Percentiles rank a stretch among this genome's conserved stretches.
Conservation (phyloP, 768 basidiomycete species). For the Lentinula detonsa region DNA sequence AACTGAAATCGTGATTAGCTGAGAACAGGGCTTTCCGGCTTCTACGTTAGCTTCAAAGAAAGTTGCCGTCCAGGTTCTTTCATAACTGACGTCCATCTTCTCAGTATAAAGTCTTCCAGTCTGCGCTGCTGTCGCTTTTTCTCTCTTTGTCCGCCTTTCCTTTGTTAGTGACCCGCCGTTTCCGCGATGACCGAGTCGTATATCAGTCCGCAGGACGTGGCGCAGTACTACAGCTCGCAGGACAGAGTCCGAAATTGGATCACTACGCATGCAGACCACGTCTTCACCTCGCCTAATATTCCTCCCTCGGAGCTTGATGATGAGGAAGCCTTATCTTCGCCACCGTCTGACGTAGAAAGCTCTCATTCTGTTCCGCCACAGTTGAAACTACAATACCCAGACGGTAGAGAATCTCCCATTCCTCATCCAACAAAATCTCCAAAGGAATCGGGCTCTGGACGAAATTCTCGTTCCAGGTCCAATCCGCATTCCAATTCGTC, state of each 20-base stretch:
- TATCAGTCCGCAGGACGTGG: conserved; percentile 50
- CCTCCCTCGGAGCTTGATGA: conserved; percentile 46
- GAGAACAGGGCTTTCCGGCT: conserved; percentile 7
- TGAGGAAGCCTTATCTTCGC: conserved; percentile 27
- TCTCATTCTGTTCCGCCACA: conserved; percentile 56
- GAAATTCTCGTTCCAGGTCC: conserved; percentile 22
- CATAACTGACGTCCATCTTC: conserved; percentile 4
- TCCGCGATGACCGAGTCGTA: conserved; percentile 59
- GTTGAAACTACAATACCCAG: conserved; percentile 64
- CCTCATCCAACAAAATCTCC: conserved; percentile 31
- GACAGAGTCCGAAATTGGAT: conserved; percentile 68
- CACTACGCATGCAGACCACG: conserved; percentile 30
- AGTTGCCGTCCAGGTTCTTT: not conserved
- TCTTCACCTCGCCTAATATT: conserved; percentile 52
- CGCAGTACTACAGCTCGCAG: conserved; percentile 51
- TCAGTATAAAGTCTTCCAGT: conserved; percentile 28
- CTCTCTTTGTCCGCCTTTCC: conserved; percentile 20
- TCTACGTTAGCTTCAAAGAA: not conserved
- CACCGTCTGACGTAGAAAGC: conserved; percentile 44
- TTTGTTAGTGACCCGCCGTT: conserved; percentile 10
- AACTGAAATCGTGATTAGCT: conserved; percentile 25
- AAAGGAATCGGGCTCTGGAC: conserved; percentile 14
- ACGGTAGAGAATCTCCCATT: conserved; percentile 64
- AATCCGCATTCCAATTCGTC: conserved; percentile 24
- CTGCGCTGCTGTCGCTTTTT: conserved; percentile 15